phyloP scores from a whole-genome alignment of 1,139 yeast genomes.

The Blastobotrys buckinghamii region DNA sequence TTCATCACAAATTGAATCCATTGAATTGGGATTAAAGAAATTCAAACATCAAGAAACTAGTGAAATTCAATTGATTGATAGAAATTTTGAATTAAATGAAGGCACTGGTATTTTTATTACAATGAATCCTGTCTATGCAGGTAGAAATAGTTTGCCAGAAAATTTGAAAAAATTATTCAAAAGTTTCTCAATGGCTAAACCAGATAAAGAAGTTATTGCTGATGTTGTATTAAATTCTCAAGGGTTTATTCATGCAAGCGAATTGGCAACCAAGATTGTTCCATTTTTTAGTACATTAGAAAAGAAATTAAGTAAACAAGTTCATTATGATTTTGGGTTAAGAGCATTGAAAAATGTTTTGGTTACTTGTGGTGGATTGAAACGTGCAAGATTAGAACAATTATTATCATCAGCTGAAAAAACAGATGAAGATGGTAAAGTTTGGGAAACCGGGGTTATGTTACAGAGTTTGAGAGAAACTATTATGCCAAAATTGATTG shows the following conservation, averaged over 20 bases:
- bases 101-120: slow-evolving; percentile 75
- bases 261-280: slow-evolving; percentile 48
- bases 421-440: slow-evolving; percentile 20
- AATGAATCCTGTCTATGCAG: slow-evolving; percentile 87
- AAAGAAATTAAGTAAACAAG: slow-evolving; percentile 43
- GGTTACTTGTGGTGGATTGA: slow-evolving; percentile 50
- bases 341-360: slow-evolving; percentile 70
- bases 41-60: slow-evolving; percentile 11
- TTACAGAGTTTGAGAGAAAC: slow-evolving; percentile 53
- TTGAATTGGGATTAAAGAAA: slow-evolving; percentile 41
- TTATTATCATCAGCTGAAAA: background rate
- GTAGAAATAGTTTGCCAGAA: slow-evolving; percentile 79
- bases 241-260: slow-evolving; percentile 52
- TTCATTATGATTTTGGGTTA: slow-evolving; percentile 87
- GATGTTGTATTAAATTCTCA: slow-evolving; percentile 69
- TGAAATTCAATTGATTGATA: slow-evolving; percentile 47
- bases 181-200: slow-evolving; percentile 65
- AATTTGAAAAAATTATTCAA: slow-evolving; percentile 76
- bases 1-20: slow-evolving; percentile 71
- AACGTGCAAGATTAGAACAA: slow-evolving; percentile 25
- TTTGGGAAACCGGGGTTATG: slow-evolving; percentile 43
- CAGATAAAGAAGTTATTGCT: slow-evolving; percentile 65
- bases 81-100: slow-evolving; percentile 38
- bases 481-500: slow-evolving; percentile 58
- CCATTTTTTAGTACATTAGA: slow-evolving; percentile 48